phyloP scores from a whole-genome alignment of 345 rosid genomes.

The Kernera saxatilis region DNA sequence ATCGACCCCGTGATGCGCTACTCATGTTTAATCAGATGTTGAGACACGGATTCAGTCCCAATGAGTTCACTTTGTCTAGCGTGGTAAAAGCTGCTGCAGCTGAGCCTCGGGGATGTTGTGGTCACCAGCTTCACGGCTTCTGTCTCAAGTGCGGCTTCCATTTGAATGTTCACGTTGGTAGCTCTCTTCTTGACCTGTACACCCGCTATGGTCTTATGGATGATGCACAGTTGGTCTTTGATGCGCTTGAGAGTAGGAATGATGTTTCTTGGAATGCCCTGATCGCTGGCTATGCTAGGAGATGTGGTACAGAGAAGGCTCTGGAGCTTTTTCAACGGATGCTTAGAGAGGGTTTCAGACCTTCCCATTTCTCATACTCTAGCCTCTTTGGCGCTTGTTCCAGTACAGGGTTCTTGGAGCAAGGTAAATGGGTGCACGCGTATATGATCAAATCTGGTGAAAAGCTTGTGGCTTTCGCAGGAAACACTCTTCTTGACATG shows the following conservation, averaged over 20 bases:
- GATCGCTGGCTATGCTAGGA: slow-evolving; percentile 59
- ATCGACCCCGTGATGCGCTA: slow-evolving; percentile 40
- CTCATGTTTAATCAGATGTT: slow-evolving; percentile 44
- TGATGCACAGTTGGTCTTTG: slow-evolving; percentile 41
- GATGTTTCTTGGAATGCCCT: slow-evolving; percentile 72
- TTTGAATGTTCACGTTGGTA: slow-evolving; percentile 56
- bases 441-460: slow-evolving; percentile 52
- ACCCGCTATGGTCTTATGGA: slow-evolving; percentile 47
- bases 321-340: slow-evolving; percentile 39
- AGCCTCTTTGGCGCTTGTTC: slow-evolving; percentile 51
- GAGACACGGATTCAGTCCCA: slow-evolving; percentile 36
- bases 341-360: slow-evolving; percentile 44
- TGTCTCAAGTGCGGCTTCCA: slow-evolving; percentile 42
- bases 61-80: slow-evolving; percentile 52
- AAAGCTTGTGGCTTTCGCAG: slow-evolving; percentile 48
- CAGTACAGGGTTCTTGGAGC: slow-evolving; percentile 52
- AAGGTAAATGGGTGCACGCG: slow-evolving; percentile 67
- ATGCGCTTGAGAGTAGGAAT: slow-evolving; percentile 40
- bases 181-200: slow-evolving; percentile 56
- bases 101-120: slow-evolving; percentile 21
- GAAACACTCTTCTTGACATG: slow-evolving; percentile 62
- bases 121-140: slow-evolving; percentile 51
- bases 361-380: slow-evolving; percentile 50
- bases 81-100: slow-evolving; percentile 56
- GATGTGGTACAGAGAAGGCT: slow-evolving; percentile 45